A percentile compares a stretch with the other conserved stretches of the same genome.
phyloP scores from a whole-genome alignment of 2,329 filamentous ascomycete species.

The Penicillium sp. region DNA sequence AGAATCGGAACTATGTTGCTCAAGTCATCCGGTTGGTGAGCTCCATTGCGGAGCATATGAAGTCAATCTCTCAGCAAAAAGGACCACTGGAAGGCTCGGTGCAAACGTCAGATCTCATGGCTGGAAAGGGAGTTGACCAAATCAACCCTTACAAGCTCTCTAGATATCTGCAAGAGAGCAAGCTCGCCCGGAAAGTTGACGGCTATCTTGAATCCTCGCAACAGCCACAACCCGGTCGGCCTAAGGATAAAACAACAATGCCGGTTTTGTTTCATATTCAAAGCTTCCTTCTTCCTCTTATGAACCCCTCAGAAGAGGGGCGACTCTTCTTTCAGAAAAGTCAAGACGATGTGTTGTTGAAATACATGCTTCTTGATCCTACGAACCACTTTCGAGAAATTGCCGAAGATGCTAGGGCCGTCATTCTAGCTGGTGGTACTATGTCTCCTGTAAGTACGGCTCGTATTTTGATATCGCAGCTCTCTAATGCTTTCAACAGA shows the following conservation, averaged over 20 bases:
- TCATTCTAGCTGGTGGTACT: constrained; percentile 89
- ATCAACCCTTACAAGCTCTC: constrained; percentile 91
- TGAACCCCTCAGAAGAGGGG: constrained; percentile 74
- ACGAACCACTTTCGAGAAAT: constrained; percentile 89
- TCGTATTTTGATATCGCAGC: neutral
- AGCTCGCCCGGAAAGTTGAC: constrained; percentile 91
- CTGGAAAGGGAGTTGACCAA: constrained; percentile 85
- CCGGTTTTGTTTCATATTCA: constrained; percentile 64
- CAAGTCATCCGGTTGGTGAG: constrained; percentile 82
- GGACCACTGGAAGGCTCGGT: constrained; percentile 64
- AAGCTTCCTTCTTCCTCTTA: constrained; percentile 74
- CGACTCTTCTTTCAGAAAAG: constrained; percentile 57
- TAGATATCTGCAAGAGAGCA: constrained; percentile 85
- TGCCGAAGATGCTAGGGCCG: constrained; percentile 77
- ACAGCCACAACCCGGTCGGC: constrained; percentile 45
- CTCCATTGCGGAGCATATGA: constrained; percentile 70
- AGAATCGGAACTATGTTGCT: constrained; percentile 87
- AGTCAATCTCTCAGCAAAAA: constrained; percentile 45
- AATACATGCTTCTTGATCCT: constrained; percentile 86
- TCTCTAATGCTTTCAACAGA: constrained; percentile 45
- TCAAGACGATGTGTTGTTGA: constrained; percentile 59
- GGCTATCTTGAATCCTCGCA: constrained; percentile 71
- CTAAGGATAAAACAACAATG: constrained; percentile 36
- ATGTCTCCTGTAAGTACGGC: constrained; percentile 72
- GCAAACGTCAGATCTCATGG: constrained; percentile 69